A percentile compares a stretch with the other conserved stretches of the same genome.
Conservation (phyloP, 176 grass and related monocot species). For the Carex littledalei region DNA sequence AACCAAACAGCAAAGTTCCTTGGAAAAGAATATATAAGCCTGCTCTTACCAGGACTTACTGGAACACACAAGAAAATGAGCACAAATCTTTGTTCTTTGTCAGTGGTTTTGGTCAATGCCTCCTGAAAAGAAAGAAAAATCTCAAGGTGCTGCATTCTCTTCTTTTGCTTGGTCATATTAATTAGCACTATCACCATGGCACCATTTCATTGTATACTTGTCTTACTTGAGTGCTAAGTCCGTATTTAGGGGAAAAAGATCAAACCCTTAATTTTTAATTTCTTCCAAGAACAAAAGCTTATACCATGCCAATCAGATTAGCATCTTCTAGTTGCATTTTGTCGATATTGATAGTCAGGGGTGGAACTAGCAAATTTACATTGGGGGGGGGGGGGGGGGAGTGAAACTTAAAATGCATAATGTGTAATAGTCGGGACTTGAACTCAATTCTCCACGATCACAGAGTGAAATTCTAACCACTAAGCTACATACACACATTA, state of each 20-base stretch:
- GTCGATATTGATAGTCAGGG: not conserved
- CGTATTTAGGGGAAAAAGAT: not conserved
- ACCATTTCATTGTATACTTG: not conserved
- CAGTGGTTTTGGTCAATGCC: conserved; percentile 11
- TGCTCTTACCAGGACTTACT: conserved; percentile 63
- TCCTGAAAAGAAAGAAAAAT: conserved; percentile 19
- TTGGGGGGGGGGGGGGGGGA: no score
- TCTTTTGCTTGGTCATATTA: not conserved
- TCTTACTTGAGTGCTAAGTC: not conserved
- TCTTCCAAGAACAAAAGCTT: not conserved
- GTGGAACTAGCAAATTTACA: no score
- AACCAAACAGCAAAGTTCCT: conserved; percentile 55
- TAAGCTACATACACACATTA: no score
- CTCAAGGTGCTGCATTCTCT: not conserved
- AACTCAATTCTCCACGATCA: no score
- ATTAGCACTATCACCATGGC: not conserved
- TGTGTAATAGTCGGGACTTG: no score
- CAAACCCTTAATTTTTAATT: not conserved
- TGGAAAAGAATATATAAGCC: conserved; percentile 54
- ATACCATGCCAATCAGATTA: not conserved
- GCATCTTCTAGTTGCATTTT: not conserved
- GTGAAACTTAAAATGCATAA: no score
- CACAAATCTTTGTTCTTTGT: conserved; percentile 23
- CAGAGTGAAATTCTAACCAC: no score
- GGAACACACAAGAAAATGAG: conserved; percentile 72